phyloP scores from a whole-genome alignment of 2,329 filamentous ascomycete genomes.

The Phaeosphaeria sp. region DNA sequence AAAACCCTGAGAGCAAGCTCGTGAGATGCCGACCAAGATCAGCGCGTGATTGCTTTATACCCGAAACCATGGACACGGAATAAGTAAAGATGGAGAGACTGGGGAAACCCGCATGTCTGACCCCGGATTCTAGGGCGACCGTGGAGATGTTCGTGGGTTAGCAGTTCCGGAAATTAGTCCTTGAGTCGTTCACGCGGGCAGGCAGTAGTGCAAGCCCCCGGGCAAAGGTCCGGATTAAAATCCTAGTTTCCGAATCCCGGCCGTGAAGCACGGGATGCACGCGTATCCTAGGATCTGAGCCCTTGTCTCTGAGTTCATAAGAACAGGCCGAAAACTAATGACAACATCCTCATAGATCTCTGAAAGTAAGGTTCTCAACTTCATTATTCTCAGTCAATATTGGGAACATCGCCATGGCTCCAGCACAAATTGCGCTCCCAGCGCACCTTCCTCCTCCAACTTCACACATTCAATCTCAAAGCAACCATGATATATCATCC shows the following conservation, averaged over 20 bases:
- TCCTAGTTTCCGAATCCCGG: neutral
- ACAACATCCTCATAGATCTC: neutral
- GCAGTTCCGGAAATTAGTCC: neutral
- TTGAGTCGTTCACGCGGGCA: too few relatives aligned
- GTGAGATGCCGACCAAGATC: neutral
- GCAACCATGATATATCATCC: slow-evolving; percentile 1
- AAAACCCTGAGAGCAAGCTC: neutral
- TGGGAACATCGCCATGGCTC: slow-evolving; percentile 19
- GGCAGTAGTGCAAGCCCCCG: too few relatives aligned
- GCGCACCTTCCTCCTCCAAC: slow-evolving; percentile 4
- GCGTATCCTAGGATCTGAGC: neutral
- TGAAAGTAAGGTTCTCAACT: neutral
- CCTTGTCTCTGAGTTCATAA: neutral
- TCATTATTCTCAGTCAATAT: neutral
- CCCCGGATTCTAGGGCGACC: neutral
- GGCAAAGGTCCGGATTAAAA: neutral
- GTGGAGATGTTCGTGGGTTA: slow-evolving; percentile 1
- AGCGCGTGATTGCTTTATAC: slow-evolving; percentile 1
- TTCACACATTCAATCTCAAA: slow-evolving; percentile 2
- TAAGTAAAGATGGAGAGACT: neutral
- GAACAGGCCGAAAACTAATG: neutral
- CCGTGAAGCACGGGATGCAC: neutral
- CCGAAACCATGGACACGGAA: too few relatives aligned
- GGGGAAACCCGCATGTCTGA: neutral
- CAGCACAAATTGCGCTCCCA: slow-evolving; percentile 24